Conservation (phyloP, 1,284 basidiomycete genomes). For the Xanthoconium separans region DNA sequence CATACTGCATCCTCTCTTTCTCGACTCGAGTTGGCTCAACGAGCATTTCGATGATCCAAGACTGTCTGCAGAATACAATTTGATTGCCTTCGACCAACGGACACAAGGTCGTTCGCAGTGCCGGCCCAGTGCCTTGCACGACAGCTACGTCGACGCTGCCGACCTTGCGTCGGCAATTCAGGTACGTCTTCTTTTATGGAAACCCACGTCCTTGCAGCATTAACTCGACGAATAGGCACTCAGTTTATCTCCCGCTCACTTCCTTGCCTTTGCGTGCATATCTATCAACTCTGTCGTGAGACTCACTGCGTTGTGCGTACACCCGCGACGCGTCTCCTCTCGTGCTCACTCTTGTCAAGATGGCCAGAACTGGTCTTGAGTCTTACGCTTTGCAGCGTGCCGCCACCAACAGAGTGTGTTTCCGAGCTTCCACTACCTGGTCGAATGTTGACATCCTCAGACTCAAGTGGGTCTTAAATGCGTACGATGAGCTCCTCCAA, state of each 20-base stretch:
- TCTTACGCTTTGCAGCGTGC: constrained; percentile 66
- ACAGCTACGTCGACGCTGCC: constrained; percentile 74
- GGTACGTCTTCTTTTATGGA: constrained; percentile 38
- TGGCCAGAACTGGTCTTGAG: constrained; percentile 73
- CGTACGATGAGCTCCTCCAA: constrained; percentile 60
- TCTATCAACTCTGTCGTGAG: constrained; percentile 55
- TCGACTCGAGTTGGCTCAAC: constrained; percentile 68
- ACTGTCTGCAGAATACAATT: constrained; percentile 54
- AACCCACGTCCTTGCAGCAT: neutral
- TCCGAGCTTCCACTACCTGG: neutral
- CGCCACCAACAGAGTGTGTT: constrained; percentile 64
- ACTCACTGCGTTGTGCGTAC: constrained; percentile 57
- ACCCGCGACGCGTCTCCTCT: neutral
- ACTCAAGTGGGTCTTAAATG: constrained; percentile 54
- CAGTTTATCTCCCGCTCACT: constrained; percentile 60
- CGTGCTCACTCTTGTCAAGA: constrained; percentile 36
- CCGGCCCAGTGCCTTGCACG: constrained; percentile 54
- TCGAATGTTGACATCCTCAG: constrained; percentile 35
- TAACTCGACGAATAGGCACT: constrained; percentile 43
- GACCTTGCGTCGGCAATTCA: constrained; percentile 66
- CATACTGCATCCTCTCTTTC: constrained; percentile 63
- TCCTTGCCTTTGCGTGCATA: constrained; percentile 61
- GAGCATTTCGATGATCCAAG: constrained; percentile 67
- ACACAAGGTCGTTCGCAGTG: constrained; percentile 60
- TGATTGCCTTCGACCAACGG: constrained; percentile 72